Conservation (phyloP, 306 rosid genomes). For the Lagenaria siceraria region DNA sequence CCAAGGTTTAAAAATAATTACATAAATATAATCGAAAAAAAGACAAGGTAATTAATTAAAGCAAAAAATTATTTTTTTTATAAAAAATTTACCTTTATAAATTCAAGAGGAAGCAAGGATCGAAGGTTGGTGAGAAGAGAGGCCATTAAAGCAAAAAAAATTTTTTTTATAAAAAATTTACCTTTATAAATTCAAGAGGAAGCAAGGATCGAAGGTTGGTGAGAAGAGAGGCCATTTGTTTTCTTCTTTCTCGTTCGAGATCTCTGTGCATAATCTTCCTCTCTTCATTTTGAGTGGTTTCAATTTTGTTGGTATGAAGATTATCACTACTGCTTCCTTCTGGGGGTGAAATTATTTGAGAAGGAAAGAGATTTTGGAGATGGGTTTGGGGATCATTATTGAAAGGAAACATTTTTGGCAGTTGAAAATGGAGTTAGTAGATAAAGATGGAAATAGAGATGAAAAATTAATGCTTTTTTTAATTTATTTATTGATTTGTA, state of each 20-base stretch:
- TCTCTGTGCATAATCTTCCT: conserved; percentile 29
- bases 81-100: conserved; percentile 20
- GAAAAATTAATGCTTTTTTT: background rate
- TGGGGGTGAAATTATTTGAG: background rate
- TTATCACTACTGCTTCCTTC: background rate
- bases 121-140: conserved; percentile 28
- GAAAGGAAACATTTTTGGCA: background rate
- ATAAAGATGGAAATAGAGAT: background rate
- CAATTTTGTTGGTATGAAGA: background rate
- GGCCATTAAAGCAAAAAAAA: no score
- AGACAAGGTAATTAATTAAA: background rate
- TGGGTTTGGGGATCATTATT: background rate
- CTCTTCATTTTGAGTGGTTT: conserved; percentile 2
- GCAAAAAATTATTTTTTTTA: no score
- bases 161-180: no score
- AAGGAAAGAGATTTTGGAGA: background rate
- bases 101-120: conserved; percentile 19
- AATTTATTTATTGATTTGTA: background rate
- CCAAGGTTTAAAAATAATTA: background rate
- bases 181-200: conserved; percentile 16
- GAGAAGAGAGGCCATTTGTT: conserved; percentile 10
- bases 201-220: conserved; percentile 31
- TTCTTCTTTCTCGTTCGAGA: conserved; percentile 35
- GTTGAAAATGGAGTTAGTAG: background rate
- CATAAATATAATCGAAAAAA: background rate